phyloP scores from a whole-genome alignment of 768 basidiomycete genomes.

The Tremella fuciformis region DNA sequence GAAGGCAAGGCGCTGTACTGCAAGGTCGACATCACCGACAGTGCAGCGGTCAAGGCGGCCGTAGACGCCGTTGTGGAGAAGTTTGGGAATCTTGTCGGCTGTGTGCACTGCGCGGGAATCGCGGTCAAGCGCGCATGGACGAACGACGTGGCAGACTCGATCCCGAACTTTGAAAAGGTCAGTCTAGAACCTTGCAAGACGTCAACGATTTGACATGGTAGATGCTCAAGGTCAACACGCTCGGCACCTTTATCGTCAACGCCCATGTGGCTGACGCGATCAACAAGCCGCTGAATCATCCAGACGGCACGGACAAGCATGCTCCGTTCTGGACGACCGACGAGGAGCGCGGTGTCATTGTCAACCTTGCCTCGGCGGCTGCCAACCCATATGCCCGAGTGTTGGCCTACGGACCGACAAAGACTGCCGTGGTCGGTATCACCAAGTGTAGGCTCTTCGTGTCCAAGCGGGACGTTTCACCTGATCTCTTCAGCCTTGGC shows the following conservation, averaged over 20 bases:
- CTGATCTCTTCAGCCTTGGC: slow-evolving; percentile 15
- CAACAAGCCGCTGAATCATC: slow-evolving; percentile 42
- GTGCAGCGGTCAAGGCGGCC: slow-evolving; percentile 31
- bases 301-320: slow-evolving; percentile 21
- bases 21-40: slow-evolving; percentile 39
- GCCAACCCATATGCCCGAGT: slow-evolving; percentile 42
- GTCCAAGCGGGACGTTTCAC: background rate
- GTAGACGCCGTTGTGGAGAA: slow-evolving; percentile 21
- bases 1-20: slow-evolving; percentile 33
- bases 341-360: slow-evolving; percentile 48
- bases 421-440: slow-evolving; percentile 41
- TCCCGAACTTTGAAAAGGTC: slow-evolving; percentile 43
- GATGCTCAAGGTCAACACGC: slow-evolving; percentile 45
- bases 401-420: slow-evolving; percentile 46
- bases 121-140: slow-evolving; percentile 30
- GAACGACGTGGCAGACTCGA: slow-evolving; percentile 30
- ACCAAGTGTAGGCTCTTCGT: slow-evolving; percentile 22
- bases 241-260: slow-evolving; percentile 46
- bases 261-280: slow-evolving; percentile 48
- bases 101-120: slow-evolving; percentile 34
- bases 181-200: slow-evolving; percentile 1
- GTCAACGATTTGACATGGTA: slow-evolving; percentile 10
- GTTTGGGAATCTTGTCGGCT: slow-evolving; percentile 28
- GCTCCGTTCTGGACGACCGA: slow-evolving; percentile 34
- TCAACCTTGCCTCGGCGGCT: slow-evolving; percentile 49